Evolutionary conservation across 768 basidiomycete species (phyloP).

Genomic region (Holtermannia corniformis): DNA sequence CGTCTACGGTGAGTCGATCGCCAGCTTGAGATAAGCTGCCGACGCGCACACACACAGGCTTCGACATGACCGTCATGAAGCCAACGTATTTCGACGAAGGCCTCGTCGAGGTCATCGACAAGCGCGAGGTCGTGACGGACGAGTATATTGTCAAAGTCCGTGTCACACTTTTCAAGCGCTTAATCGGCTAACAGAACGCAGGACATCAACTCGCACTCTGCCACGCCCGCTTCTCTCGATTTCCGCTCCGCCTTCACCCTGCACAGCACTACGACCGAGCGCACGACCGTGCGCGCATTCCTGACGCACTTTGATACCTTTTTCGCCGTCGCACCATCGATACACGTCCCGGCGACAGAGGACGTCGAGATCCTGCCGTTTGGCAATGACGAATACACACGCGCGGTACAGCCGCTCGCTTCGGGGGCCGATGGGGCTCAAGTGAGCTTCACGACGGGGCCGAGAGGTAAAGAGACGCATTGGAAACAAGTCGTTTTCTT

Average conservation of each 20-base stretch:
- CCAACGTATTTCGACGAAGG: conserved; percentile 67
- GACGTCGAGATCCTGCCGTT: conserved; percentile 47
- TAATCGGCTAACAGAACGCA: conserved; percentile 33
- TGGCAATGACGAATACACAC: conserved; percentile 25
- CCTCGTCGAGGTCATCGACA: conserved; percentile 79
- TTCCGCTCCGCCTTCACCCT: conserved; percentile 71
- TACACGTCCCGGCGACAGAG: conserved; percentile 48
- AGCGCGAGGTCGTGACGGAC: conserved; percentile 74
- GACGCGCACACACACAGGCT: conserved; percentile 49
- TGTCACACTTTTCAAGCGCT: not conserved
- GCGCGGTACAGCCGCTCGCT: conserved; percentile 16
- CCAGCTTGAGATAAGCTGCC: not conserved
- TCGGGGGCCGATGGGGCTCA: conserved; percentile 2
- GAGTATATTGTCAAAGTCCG: conserved; percentile 84
- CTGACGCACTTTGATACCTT: conserved; percentile 92
- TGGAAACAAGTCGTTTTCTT: conserved; percentile 95
- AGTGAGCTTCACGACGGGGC: conserved; percentile 69
- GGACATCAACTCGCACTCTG: conserved; percentile 64
- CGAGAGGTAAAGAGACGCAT: conserved; percentile 75
- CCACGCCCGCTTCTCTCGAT: conserved; percentile 62
- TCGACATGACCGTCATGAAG: conserved; percentile 77
- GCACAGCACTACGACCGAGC: conserved; percentile 40
- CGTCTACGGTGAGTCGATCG: conserved; percentile 60
- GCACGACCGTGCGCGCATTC: conserved; percentile 44
- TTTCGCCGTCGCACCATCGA: conserved; percentile 61